These are phyloP conservation scores for Tricholoma furcatifolium DNA, from an alignment of 768 basidiomycete genomes.

Conservation along the genomic window DNA sequence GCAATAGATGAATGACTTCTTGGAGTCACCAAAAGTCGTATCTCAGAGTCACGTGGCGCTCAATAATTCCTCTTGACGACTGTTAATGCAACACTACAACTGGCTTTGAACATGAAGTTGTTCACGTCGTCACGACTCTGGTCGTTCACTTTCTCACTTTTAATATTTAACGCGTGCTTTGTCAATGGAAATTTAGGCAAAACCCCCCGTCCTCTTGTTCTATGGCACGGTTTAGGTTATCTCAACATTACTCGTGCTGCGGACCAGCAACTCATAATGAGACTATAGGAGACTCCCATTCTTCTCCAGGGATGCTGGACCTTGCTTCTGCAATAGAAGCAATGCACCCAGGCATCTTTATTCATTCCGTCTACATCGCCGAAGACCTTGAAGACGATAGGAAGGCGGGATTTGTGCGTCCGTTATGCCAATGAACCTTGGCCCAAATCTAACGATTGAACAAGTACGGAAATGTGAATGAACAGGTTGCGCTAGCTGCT, in stretches of 20 bases:
- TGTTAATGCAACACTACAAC: too few relatives aligned
- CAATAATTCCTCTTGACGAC: too few relatives aligned
- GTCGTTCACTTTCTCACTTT: not conserved
- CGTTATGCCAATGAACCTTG: not conserved
- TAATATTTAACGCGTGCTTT: not conserved
- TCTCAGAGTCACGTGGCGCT: too few relatives aligned
- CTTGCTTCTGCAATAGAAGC: constrained; percentile 58
- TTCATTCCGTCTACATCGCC: constrained; percentile 72
- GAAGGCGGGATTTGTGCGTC: constrained; percentile 70
- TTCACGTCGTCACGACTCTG: constrained; percentile 1
- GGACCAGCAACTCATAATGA: not conserved
- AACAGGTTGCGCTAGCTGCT: constrained; percentile 65
- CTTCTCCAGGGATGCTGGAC: constrained; percentile 69
- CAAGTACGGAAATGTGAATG: constrained; percentile 80
- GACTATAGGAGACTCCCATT: constrained; percentile 67
- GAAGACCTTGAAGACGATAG: constrained; percentile 61
- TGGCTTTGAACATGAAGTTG: constrained; percentile 3
- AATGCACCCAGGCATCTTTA: constrained; percentile 72
- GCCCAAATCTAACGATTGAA: not conserved
- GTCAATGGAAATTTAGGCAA: not conserved
- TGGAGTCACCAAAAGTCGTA: too few relatives aligned
- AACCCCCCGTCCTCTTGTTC: constrained; percentile 53
- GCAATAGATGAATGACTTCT: too few relatives aligned
- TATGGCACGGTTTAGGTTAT: constrained; percentile 75
- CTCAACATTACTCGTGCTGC: not conserved